A percentile compares a stretch with the other conserved stretches of the same genome.
These are phyloP conservation scores for Dillenia suffruticosa DNA, from an alignment of 164 flowering plant species.

Conservation along the genomic window DNA sequence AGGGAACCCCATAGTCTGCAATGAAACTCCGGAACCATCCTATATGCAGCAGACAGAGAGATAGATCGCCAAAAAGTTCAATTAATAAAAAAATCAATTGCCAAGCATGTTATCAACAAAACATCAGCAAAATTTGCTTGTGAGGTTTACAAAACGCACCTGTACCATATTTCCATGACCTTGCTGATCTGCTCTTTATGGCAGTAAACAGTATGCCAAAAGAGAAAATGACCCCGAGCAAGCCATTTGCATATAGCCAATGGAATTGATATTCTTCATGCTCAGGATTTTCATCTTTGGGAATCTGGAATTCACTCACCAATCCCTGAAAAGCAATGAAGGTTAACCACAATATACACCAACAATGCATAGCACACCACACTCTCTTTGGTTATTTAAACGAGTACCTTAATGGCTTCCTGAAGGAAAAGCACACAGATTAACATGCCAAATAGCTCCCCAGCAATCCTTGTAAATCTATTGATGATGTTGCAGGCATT, in stretches of 20 bases:
- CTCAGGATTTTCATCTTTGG: constrained; percentile 23
- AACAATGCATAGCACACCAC: no score
- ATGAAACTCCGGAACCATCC: constrained; percentile 43
- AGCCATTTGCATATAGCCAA: constrained; percentile 50
- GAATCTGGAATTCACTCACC: constrained; percentile 35
- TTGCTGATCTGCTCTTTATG: constrained; percentile 54
- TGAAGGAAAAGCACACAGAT: constrained; percentile 54
- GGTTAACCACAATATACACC: not conserved
- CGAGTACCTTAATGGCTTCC: constrained; percentile 44
- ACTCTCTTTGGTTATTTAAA: not conserved
- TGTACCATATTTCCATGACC: constrained; percentile 61
- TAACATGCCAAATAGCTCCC: constrained; percentile 61
- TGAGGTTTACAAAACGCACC: constrained; percentile 18
- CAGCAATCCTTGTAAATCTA: constrained; percentile 60
- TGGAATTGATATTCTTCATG: constrained; percentile 28
- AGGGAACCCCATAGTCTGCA: constrained; percentile 58
- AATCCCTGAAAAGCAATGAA: constrained; percentile 34
- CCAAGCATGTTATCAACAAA: not conserved
- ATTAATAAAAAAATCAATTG: not conserved
- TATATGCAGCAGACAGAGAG: constrained; percentile 10
- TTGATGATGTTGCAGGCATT: constrained; percentile 43
- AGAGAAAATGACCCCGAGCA: constrained; percentile 42
- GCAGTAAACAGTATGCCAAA: constrained; percentile 49
- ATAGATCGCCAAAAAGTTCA: not conserved
- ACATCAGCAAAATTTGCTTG: no score